phyloP scores from a whole-genome alignment of 176 grass and related monocot genomes.

The Stipa capillata region DNA sequence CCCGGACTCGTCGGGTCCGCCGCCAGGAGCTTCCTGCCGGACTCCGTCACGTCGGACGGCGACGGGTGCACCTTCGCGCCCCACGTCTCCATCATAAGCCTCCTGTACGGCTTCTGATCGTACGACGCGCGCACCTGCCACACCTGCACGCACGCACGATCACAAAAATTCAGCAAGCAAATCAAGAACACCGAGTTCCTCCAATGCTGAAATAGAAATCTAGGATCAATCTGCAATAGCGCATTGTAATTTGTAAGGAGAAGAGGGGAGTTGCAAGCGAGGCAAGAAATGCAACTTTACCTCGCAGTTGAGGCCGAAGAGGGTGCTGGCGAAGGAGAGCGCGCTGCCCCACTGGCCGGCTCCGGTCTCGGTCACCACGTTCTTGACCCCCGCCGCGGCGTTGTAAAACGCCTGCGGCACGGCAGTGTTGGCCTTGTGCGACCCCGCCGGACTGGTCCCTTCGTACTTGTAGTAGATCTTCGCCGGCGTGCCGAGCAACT shows the following conservation, averaged over 20 bases:
- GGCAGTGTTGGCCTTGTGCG: conserved; percentile 95
- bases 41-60: conserved; percentile 57
- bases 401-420: conserved; percentile 93
- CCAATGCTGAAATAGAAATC: background rate
- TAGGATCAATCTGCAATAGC: too few species aligned
- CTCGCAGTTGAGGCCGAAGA: conserved; percentile 87
- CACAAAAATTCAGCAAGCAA: background rate
- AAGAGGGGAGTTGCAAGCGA: background rate
- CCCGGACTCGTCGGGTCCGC: conserved; percentile 62
- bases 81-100: conserved; percentile 98
- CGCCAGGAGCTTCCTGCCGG: conserved; percentile 50
- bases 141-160: conserved; percentile 29
- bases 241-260: too few species aligned
- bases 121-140: conserved; percentile 96
- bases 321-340: conserved; percentile 83
- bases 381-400: conserved; percentile 67
- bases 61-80: conserved; percentile 86
- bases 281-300: background rate
- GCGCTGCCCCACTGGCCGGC: conserved; percentile 97
- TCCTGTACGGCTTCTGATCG: conserved; percentile 90
- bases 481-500: conserved; percentile 71
- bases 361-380: conserved; percentile 84
- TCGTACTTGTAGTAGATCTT: conserved; percentile 99
- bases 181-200: too few species aligned
- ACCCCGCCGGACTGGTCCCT: conserved; percentile 87